These are phyloP conservation scores for Groenewaldozyma auringiensis DNA, from an alignment of 1,139 yeast genomes.

Conservation along the genomic window DNA sequence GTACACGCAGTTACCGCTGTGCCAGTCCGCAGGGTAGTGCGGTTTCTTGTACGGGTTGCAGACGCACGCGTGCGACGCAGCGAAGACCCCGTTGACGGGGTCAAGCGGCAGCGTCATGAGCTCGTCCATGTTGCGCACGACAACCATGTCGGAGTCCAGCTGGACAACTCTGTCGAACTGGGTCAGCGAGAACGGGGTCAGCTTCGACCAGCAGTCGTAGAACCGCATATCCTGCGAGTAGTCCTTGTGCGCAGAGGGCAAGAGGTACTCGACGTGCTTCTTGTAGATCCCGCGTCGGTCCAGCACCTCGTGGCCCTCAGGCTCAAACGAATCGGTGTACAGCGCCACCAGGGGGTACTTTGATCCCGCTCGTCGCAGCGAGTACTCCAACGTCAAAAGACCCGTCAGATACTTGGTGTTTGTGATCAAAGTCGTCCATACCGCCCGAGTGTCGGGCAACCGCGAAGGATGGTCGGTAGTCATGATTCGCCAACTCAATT, in stretches of 20 bases:
- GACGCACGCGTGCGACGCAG: conserved; percentile 54
- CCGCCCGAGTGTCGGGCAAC: conserved; percentile 18
- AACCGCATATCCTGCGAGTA: conserved; percentile 43
- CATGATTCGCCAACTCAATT: neutral
- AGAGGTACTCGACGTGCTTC: conserved; percentile 35
- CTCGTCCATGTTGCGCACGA: conserved; percentile 48
- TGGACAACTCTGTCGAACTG: conserved; percentile 46
- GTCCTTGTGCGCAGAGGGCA: conserved; percentile 39
- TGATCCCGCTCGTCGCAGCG: conserved; percentile 36
- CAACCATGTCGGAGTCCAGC: conserved; percentile 51
- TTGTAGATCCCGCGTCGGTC: conserved; percentile 37
- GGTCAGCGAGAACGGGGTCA: conserved; percentile 43
- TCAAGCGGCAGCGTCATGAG: conserved; percentile 39
- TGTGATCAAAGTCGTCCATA: conserved; percentile 50
- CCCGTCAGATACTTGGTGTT: conserved; percentile 44
- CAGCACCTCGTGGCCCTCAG: conserved; percentile 35
- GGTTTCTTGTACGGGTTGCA: conserved; percentile 45
- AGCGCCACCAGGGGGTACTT: conserved; percentile 44
- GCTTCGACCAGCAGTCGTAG: conserved; percentile 52
- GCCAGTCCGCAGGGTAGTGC: conserved; percentile 50
- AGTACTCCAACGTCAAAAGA: conserved; percentile 41
- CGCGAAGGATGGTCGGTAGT: conserved; percentile 7
- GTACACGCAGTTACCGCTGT: conserved; percentile 42
- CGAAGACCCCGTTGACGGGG: conserved; percentile 35
- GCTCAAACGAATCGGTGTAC: conserved; percentile 40